Evolutionary conservation across 768 basidiomycete species (phyloP).

Genomic region (Asterophora parasitica): DNA sequence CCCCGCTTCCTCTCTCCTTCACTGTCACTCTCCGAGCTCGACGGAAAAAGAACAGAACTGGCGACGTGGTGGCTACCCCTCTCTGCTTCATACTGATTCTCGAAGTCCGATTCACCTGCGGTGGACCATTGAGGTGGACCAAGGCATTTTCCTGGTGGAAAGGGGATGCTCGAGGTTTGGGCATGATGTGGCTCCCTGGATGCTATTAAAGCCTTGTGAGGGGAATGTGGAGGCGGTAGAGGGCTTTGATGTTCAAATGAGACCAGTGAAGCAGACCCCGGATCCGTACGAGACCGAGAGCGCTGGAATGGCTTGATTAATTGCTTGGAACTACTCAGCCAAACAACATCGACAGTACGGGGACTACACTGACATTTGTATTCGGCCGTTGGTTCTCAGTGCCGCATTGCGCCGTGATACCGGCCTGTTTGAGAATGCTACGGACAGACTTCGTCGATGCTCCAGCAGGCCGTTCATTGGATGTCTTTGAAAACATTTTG

Average conservation of each 20-base stretch:
- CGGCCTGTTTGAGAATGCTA: conserved; percentile 22
- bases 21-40: conserved; percentile 31
- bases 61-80: conserved; percentile 36
- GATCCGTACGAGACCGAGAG: conserved; percentile 34
- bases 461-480: conserved; percentile 6
- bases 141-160: conserved; percentile 23
- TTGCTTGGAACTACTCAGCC: conserved; percentile 1
- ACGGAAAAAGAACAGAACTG: conserved; percentile 38
- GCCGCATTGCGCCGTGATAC: not conserved
- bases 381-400: conserved; percentile 14
- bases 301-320: conserved; percentile 12
- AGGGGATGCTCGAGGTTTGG: conserved; percentile 30
- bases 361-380: conserved; percentile 15
- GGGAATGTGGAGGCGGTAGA: not conserved
- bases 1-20: not conserved
- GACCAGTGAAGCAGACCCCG: conserved; percentile 17
- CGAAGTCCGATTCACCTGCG: conserved; percentile 40
- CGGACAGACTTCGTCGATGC: conserved; percentile 26
- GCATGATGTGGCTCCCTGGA: conserved; percentile 2
- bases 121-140: conserved; percentile 18
- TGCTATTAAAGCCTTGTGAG: not conserved
- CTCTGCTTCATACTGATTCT: conserved; percentile 35
- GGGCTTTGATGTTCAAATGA: not conserved
- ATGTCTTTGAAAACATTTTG: conserved; percentile 17
- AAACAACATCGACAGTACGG: not conserved